Conservation (phyloP, 169 alveolate genomes). For the Cryptosporidium canis region DNA sequence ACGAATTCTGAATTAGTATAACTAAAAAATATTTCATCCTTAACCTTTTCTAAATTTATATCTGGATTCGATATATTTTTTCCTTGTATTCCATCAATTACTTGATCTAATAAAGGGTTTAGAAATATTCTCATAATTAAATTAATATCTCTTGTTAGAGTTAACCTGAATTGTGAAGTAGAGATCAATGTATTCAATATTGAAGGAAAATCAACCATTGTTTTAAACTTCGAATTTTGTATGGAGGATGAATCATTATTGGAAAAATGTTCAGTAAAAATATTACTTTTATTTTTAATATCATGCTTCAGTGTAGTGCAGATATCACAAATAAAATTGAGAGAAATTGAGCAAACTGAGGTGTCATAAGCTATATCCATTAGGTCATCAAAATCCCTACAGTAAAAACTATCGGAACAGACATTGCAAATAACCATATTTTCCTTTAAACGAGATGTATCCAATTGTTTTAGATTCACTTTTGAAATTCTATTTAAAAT, state of each 20-base stretch:
- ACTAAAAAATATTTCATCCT: not conserved
- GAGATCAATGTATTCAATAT: constrained; percentile 40
- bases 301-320: not conserved
- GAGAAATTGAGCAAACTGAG: constrained; percentile 4
- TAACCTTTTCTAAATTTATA: not conserved
- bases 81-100: not conserved
- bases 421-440: constrained; percentile 56
- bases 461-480: not conserved
- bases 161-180: constrained; percentile 31
- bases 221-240: no score
- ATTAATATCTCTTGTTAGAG: constrained; percentile 19
- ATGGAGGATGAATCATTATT: not conserved
- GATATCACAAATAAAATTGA: constrained; percentile 1
- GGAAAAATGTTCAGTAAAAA: not conserved
- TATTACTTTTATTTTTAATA: no score
- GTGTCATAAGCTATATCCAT: constrained; percentile 4
- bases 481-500: not conserved
- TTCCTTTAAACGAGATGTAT: not conserved
- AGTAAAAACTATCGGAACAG: constrained; percentile 4
- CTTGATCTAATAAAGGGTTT: not conserved
- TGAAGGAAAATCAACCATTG: constrained; percentile 7
- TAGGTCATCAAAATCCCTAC: constrained; percentile 17
- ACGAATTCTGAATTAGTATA: constrained; percentile 1
- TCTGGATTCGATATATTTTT: not conserved
- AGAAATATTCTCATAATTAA: not conserved